Percentiles rank a stretch among this genome's conserved stretches.
Evolutionary conservation across 257 asterid genomes (phyloP).

Genomic region (Osmanthus fragrans): DNA sequence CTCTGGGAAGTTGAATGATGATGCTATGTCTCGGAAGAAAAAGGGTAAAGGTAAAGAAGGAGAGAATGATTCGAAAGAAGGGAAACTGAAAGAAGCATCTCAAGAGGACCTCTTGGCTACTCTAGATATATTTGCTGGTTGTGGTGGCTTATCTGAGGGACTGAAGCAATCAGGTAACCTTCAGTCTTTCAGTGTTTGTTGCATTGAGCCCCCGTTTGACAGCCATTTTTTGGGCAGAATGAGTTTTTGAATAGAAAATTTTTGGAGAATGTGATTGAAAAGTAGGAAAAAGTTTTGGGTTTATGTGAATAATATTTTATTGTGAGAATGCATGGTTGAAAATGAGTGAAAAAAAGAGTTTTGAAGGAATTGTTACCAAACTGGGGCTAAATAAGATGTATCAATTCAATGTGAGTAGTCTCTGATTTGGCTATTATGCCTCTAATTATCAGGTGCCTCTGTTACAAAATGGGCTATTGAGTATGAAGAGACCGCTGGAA

Average conservation of each 20-base stretch:
- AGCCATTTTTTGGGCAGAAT: too few relatives aligned
- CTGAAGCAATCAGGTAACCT: constrained; percentile 66
- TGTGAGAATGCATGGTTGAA: too few relatives aligned
- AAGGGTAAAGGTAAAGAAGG: constrained; percentile 90
- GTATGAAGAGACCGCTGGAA: constrained; percentile 91
- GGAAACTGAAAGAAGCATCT: constrained; percentile 35
- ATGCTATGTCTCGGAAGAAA: constrained; percentile 46
- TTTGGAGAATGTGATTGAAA: too few relatives aligned
- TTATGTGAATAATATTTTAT: too few relatives aligned
- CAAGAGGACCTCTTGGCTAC: constrained; percentile 51
- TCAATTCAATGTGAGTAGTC: constrained; percentile 17
- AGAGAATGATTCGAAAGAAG: constrained; percentile 47
- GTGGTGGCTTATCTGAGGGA: constrained; percentile 97
- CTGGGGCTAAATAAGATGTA: background rate
- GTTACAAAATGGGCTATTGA: constrained; percentile 94
- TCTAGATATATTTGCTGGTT: constrained; percentile 93
- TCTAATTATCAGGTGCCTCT: constrained; percentile 53
- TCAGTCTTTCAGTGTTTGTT: constrained; percentile 18
- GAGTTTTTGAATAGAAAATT: too few relatives aligned
- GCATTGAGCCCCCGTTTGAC: background rate
- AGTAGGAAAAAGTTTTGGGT: too few relatives aligned
- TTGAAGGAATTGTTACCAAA: too few relatives aligned
- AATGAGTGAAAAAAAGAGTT: too few relatives aligned
- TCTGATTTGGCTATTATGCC: constrained; percentile 19
- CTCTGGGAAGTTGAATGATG: constrained; percentile 40